Conservation (phyloP, 2,329 filamentous ascomycete species). For the Knufia petricola region DNA sequence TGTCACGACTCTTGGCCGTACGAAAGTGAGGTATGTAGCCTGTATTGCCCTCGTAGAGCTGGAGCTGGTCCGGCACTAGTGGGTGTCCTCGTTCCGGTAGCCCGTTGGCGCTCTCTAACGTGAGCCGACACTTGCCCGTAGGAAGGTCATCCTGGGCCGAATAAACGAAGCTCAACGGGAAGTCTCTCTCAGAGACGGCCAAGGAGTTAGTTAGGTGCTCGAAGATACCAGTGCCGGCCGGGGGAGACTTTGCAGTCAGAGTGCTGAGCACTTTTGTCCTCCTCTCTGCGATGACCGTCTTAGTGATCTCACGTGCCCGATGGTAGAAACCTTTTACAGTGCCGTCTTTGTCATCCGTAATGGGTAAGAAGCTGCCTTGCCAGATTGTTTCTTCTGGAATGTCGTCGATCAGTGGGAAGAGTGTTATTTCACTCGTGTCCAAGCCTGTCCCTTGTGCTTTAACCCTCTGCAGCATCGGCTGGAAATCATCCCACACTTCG, state of each 20-base stretch:
- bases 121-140: constrained; percentile 10
- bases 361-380: constrained; percentile 41
- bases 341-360: constrained; percentile 31
- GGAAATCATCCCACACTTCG: constrained; percentile 29
- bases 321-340: constrained; percentile 40
- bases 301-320: constrained; percentile 39
- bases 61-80: constrained; percentile 24
- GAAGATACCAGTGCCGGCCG: constrained; percentile 42
- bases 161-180: constrained; percentile 44
- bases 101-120: constrained; percentile 15
- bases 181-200: constrained; percentile 38
- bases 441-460: constrained; percentile 26
- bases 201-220: constrained; percentile 37
- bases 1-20: constrained; percentile 10
- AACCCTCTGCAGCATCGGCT: constrained; percentile 31
- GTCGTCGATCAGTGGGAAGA: constrained; percentile 38
- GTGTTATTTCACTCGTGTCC: constrained; percentile 37
- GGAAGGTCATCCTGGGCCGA: constrained; percentile 34
- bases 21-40: constrained; percentile 27
- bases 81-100: constrained; percentile 26
- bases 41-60: constrained; percentile 26
- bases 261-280: constrained; percentile 37
- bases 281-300: constrained; percentile 26
- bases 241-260: constrained; percentile 35
- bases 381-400: constrained; percentile 40